Evolutionary conservation across 2,329 filamentous ascomycete genomes (phyloP), one percentile per base, ranked within the genome.

Genomic region (Fusarium nodosum): DNA sequence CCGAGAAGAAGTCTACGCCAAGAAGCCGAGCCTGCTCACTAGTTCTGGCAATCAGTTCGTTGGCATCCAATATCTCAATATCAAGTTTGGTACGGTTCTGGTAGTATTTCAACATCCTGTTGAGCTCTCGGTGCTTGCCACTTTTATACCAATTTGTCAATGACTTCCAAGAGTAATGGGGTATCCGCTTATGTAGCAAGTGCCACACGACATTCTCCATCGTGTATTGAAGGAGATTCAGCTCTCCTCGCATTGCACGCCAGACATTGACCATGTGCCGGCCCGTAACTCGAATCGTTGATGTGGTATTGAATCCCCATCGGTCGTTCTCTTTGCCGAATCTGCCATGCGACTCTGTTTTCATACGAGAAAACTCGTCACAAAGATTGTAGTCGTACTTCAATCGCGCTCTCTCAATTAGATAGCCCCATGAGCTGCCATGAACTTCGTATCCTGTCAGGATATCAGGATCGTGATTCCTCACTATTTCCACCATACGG

Each of bases 151-250:
- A 99, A 41, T 80, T 80, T 1, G 95, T 97, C 67, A 99, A 82
- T 30, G 92, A 91, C 31, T 86, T 85, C 81, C 92, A 93, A 3
- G 90, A 85, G 77, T 97, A 97, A 77, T 97, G 93, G 8, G 96
- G 96, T 51, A 98, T 91, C 5, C 95, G 89, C 33, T 89, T 89
- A 72, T 97, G 94, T 3, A 99, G 85, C 2, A 98, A 79, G 79
- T 98, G 94, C 83, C 97, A 98, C 0, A 89, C 93, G 6, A 98
- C 93, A 74, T 97, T 97, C 79, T 98, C 96, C 88, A 98, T 92
- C 0, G 93, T 97, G 76, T 99, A 98, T 76, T 97, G 94, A 13
- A 97, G 85, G 30, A 99, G 82, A 72, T 94, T 97, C 30, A 99
- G 81, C 79, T 97, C 95, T n/a, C 91, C 88, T 60, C 93, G 88